Evolutionary conservation across 2,329 filamentous ascomycete genomes (phyloP).

Genomic region (Hansfordia pulvinata): DNA sequence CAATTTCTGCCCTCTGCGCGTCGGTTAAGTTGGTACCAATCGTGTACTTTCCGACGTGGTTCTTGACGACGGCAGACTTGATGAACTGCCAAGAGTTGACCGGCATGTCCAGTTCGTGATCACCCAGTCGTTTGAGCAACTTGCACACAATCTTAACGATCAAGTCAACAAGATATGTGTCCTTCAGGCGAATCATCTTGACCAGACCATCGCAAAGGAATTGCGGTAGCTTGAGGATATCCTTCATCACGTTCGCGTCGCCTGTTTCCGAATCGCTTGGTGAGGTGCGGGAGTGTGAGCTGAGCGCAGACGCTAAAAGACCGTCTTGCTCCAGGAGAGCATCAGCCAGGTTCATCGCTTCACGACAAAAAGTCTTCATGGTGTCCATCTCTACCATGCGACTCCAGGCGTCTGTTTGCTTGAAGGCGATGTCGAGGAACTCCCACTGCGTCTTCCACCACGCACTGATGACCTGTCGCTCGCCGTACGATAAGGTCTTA

Average conservation of each 20-base stretch:
- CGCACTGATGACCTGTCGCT: constrained; percentile 52
- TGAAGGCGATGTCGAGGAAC: constrained; percentile 67
- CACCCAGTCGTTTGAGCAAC: constrained; percentile 67
- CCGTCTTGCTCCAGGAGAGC: constrained; percentile 73
- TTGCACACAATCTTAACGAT: constrained; percentile 75
- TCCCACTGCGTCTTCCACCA: constrained; percentile 85
- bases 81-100: constrained; percentile 45
- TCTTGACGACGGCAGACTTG: constrained; percentile 51
- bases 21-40: constrained; percentile 68
- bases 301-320: constrained; percentile 61
- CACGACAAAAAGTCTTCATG: constrained; percentile 88
- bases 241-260: constrained; percentile 20
- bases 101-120: constrained; percentile 60
- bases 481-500: constrained; percentile 41
- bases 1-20: constrained; percentile 74
- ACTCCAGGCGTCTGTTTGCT: constrained; percentile 75
- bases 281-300: constrained; percentile 14
- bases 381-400: constrained; percentile 56
- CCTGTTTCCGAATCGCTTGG: constrained; percentile 19
- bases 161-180: constrained; percentile 71
- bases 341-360: constrained; percentile 89
- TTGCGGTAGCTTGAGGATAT: constrained; percentile 50
- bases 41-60: constrained; percentile 37
- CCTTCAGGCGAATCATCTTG: constrained; percentile 81
- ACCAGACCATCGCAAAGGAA: constrained; percentile 55